Evolutionary conservation across 257 asterid species (phyloP).

Genomic region (Haberlea rhodopensis): DNA sequence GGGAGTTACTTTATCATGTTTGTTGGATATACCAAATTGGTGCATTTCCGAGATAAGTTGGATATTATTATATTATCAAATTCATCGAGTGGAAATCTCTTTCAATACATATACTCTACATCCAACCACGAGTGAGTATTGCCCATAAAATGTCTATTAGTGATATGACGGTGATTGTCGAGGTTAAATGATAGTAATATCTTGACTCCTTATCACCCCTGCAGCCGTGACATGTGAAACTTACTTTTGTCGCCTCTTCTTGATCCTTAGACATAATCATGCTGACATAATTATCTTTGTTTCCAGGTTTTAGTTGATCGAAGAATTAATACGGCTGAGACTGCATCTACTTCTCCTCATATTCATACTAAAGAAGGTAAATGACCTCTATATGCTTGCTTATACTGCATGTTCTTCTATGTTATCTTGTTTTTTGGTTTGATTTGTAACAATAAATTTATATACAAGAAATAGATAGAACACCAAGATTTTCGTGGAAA

Average conservation of each 20-base stretch:
- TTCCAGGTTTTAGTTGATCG: constrained; percentile 73
- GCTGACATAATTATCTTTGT: constrained; percentile 6
- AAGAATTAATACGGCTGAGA: constrained; percentile 35
- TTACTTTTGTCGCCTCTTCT: neutral
- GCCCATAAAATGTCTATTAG: neutral
- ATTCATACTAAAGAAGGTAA: constrained; percentile 61
- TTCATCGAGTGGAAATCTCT: neutral
- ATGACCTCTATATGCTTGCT: constrained; percentile 12
- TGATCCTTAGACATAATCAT: neutral
- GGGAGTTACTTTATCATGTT: neutral
- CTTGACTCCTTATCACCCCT: neutral
- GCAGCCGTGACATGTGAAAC: neutral
- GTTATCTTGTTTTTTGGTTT: too few species aligned
- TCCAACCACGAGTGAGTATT: neutral
- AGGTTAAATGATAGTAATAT: neutral
- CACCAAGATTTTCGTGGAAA: too few species aligned
- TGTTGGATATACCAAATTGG: neutral
- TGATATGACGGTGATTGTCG: neutral
- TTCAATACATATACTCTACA: neutral
- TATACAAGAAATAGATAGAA: too few species aligned
- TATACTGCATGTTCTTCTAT: neutral
- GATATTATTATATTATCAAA: neutral
- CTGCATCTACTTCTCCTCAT: constrained; percentile 44
- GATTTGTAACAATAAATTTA: too few species aligned
- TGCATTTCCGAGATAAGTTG: neutral